Evolutionary conservation across 2,329 filamentous ascomycete genomes (phyloP).

Genomic region (Exophiala viscosa): DNA sequence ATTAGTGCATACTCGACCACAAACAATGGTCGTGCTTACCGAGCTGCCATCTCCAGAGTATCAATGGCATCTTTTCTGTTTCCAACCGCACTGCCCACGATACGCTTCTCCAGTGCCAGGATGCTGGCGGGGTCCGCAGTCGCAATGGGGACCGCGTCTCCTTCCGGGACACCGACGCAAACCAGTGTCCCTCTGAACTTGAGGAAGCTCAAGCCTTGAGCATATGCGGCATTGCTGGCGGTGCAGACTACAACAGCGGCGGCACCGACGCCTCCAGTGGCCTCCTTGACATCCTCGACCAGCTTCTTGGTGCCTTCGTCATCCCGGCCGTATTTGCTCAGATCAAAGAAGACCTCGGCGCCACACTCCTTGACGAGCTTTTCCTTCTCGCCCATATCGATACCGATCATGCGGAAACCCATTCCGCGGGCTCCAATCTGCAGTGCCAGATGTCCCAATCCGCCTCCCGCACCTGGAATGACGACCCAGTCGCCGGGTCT

Average conservation of each 20-base stretch:
- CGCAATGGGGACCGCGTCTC: conserved; percentile 43
- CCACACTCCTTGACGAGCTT: conserved; percentile 57
- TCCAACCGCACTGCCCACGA: conserved; percentile 51
- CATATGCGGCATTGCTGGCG: conserved; percentile 49
- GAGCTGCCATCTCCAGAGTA: conserved; percentile 45
- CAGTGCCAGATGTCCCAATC: conserved; percentile 62
- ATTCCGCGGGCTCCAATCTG: conserved; percentile 60
- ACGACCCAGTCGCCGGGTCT: conserved; percentile 59
- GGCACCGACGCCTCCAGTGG: conserved; percentile 58
- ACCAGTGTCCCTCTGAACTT: conserved; percentile 50
- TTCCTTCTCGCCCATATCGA: conserved; percentile 62
- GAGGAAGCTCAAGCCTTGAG: conserved; percentile 47
- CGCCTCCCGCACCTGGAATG: conserved; percentile 59
- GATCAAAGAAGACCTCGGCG: conserved; percentile 63
- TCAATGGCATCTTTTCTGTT: conserved; percentile 51
- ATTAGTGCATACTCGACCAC: conserved; percentile 1
- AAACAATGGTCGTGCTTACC: conserved; percentile 11
- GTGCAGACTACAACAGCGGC: conserved; percentile 59
- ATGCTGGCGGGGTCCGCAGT: conserved; percentile 43
- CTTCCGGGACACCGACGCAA: conserved; percentile 52
- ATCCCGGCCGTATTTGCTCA: conserved; percentile 49
- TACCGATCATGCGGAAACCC: conserved; percentile 61
- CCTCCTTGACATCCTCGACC: conserved; percentile 52
- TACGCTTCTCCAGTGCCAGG: conserved; percentile 42
- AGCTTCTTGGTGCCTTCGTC: conserved; percentile 47